phyloP scores from a whole-genome alignment of 371 early-diverging fungal genomes.

The Chytridiales sp. region DNA sequence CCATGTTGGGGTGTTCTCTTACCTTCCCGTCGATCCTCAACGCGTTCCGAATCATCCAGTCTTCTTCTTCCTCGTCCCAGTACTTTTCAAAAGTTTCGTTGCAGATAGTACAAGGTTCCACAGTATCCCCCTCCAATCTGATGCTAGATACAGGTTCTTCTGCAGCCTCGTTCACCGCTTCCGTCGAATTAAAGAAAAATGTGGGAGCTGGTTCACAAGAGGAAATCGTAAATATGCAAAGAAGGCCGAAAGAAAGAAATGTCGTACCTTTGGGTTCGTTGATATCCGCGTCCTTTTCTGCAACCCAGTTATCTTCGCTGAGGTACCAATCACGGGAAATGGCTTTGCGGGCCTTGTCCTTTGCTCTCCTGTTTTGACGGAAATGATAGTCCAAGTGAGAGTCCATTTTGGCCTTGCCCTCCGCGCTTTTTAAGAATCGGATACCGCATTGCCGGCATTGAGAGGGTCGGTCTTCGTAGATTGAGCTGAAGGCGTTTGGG shows the following conservation, averaged over 20 bases:
- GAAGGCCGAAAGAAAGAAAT: not conserved
- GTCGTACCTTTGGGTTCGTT: conserved; percentile 30
- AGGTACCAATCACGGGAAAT: conserved; percentile 86
- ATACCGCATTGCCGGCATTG: conserved; percentile 92
- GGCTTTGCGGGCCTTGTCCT: conserved; percentile 73
- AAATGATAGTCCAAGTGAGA: conserved; percentile 93
- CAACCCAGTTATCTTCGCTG: conserved; percentile 58
- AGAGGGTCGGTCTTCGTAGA: conserved; percentile 73
- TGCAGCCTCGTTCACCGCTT: no score
- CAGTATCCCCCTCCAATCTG: conserved; percentile 21
- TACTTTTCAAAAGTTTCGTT: conserved; percentile 79
- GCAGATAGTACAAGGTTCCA: conserved; percentile 74
- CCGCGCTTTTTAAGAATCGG: conserved; percentile 68
- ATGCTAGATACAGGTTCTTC: conserved; percentile 13
- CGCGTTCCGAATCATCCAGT: conserved; percentile 87
- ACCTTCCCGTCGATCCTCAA: conserved; percentile 67
- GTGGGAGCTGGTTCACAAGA: not conserved
- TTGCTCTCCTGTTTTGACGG: conserved; percentile 80
- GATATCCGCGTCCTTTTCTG: conserved; percentile 30
- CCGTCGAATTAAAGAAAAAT: conserved; percentile 16
- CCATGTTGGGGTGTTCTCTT: no score
- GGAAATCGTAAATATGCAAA: not conserved
- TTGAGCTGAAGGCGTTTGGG: conserved; percentile 35
- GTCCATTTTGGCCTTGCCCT: conserved; percentile 72
- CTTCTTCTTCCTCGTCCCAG: conserved; percentile 87